Evolutionary conservation across 257 asterid genomes (phyloP).

Genomic region (Solanum dulcamara): DNA sequence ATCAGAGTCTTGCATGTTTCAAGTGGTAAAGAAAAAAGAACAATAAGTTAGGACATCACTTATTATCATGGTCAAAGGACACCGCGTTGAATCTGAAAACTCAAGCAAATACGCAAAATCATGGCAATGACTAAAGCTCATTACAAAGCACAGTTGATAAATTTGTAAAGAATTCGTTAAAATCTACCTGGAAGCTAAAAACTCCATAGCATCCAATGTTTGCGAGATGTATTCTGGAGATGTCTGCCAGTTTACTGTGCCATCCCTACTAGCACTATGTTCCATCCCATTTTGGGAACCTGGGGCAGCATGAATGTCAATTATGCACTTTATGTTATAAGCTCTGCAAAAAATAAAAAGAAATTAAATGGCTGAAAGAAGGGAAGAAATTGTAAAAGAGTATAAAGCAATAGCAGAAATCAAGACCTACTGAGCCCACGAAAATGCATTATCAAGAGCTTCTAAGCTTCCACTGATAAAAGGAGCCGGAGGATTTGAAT

Average conservation of each 20-base stretch:
- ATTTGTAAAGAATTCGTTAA: neutral
- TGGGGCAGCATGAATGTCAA: conserved; percentile 86
- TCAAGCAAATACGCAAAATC: neutral
- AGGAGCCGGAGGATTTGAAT: conserved; percentile 68
- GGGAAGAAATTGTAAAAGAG: neutral
- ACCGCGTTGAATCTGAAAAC: neutral
- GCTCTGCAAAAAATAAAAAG: conserved; percentile 30
- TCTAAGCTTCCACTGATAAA: conserved; percentile 55
- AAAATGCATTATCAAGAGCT: conserved; percentile 78
- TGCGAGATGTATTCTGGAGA: conserved; percentile 36
- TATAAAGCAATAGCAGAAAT: neutral
- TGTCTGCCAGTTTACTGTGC: conserved; percentile 63
- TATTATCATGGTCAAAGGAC: neutral
- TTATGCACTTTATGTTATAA: conserved; percentile 57
- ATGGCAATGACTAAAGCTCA: neutral
- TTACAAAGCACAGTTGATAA: neutral
- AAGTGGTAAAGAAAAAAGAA: too few species aligned
- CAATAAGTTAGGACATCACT: neutral
- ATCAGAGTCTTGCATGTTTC: too few species aligned
- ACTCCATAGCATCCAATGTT: conserved; percentile 48
- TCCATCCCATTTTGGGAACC: conserved; percentile 88
- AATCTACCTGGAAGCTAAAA: conserved; percentile 63
- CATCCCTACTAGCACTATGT: conserved; percentile 84
- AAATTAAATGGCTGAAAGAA: neutral
- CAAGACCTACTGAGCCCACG: conserved; percentile 72